These are phyloP conservation scores for Volvox africanus DNA, from an alignment of 139 green algal genomes.

Conservation along the genomic window DNA sequence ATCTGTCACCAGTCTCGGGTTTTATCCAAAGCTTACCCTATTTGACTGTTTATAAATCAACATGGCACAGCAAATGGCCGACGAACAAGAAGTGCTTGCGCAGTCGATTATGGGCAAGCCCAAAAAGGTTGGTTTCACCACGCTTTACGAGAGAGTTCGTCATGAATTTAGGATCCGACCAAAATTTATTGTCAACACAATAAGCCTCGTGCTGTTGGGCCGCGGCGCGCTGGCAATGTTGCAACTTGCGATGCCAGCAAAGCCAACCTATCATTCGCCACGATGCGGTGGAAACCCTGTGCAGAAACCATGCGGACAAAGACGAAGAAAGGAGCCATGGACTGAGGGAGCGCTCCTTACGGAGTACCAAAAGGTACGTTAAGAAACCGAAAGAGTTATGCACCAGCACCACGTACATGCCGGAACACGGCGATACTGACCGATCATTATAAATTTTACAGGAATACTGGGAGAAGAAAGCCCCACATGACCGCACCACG, in stretches of 20 bases:
- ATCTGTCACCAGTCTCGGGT: too few relatives aligned
- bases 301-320: slow-evolving; percentile 22
- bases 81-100: slow-evolving; percentile 6
- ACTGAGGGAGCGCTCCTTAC: slow-evolving; percentile 26
- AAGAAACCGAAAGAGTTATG: too few relatives aligned
- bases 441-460: not conserved
- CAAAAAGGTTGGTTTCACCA: not conserved
- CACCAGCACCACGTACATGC: not conserved
- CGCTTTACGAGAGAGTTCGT: too few relatives aligned
- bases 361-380: slow-evolving; percentile 46
- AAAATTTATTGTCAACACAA: too few relatives aligned
- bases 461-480: slow-evolving; percentile 43
- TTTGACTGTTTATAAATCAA: not conserved
- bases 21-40: too few relatives aligned
- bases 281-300: not conserved
- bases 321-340: slow-evolving; percentile 19
- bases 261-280: not conserved
- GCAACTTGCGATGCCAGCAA: not conserved
- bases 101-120: not conserved
- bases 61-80: not conserved
- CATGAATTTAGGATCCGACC: too few relatives aligned
- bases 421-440: not conserved
- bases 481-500: not conserved
- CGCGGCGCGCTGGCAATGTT: not conserved
- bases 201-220: not conserved